These are phyloP conservation scores for Cerioporus squamosus DNA, from an alignment of 1,284 basidiomycete species.

Conservation along the genomic window DNA sequence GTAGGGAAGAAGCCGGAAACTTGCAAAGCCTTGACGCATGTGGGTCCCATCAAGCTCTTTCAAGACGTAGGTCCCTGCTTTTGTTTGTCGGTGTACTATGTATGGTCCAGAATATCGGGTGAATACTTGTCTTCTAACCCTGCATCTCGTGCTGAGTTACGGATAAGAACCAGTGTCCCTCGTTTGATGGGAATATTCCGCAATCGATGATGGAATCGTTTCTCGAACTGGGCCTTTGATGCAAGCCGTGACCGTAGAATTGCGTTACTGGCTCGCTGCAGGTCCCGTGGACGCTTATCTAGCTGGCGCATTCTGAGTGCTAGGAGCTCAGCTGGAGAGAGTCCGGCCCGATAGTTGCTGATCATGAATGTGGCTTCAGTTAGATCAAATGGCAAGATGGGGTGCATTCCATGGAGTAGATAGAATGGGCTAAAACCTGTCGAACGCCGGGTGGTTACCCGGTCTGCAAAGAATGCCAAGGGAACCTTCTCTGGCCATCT, in stretches of 20 bases:
- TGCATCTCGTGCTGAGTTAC: slow-evolving; percentile 1
- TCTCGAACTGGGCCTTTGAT: slow-evolving; percentile 7
- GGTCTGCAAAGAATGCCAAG: slow-evolving; percentile 1
- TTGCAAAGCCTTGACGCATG: background rate
- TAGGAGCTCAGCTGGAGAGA: slow-evolving; percentile 1
- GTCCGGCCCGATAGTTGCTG: slow-evolving; percentile 5
- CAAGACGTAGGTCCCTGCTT: slow-evolving; percentile 35
- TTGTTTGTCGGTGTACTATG: slow-evolving; percentile 26
- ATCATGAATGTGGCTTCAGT: slow-evolving; percentile 11
- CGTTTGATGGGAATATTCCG: background rate
- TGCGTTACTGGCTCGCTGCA: background rate
- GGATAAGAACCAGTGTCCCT: background rate
- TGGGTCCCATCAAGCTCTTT: slow-evolving; percentile 12
- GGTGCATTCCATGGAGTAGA: slow-evolving; percentile 14
- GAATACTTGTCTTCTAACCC: slow-evolving; percentile 5
- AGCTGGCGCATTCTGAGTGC: slow-evolving; percentile 2
- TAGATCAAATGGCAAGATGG: slow-evolving; percentile 10
- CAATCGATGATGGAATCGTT: background rate
- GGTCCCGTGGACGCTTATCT: background rate
- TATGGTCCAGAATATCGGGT: slow-evolving; percentile 2
- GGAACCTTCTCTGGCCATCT: slow-evolving; percentile 2
- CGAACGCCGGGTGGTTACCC: background rate
- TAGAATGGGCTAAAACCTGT: slow-evolving; percentile 12
- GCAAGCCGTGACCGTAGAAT: background rate
- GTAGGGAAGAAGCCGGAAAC: slow-evolving; percentile 3